Evolutionary conservation across 257 asterid genomes (phyloP).

Genomic region (Echites panduratus): DNA sequence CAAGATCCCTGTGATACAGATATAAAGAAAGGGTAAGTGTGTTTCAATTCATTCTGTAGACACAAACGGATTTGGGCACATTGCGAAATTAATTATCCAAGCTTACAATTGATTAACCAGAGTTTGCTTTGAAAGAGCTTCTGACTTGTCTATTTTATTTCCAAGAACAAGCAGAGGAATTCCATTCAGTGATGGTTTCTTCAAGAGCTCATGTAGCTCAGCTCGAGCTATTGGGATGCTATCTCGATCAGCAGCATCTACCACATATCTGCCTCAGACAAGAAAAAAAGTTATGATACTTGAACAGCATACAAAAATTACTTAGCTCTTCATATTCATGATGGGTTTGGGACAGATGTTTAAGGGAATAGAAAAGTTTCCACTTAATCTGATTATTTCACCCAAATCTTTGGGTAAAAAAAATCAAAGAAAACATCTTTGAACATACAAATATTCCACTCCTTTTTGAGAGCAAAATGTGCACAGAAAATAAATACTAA

Average conservation of each 20-base stretch:
- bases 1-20: constrained; percentile 43
- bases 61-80: neutral
- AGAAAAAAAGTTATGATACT: neutral
- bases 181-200: constrained; percentile 62
- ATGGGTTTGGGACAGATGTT: neutral
- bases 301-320: neutral
- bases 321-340: neutral
- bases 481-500: neutral
- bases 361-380: neutral
- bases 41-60: neutral
- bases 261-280: constrained; percentile 56
- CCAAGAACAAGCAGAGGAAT: constrained; percentile 85
- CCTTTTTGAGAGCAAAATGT: neutral
- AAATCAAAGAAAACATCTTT: neutral
- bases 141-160: constrained; percentile 86
- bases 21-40: neutral
- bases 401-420: neutral
- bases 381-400: neutral
- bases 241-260: constrained; percentile 95
- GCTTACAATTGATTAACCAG: constrained; percentile 84
- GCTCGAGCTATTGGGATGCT: constrained; percentile 72
- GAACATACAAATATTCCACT: neutral
- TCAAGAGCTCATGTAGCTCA: constrained; percentile 68
- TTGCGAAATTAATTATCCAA: neutral
- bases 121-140: constrained; percentile 70